These are phyloP conservation scores for Solanum habrochaites DNA, from an alignment of 257 asterid species.

Conservation along the genomic window DNA sequence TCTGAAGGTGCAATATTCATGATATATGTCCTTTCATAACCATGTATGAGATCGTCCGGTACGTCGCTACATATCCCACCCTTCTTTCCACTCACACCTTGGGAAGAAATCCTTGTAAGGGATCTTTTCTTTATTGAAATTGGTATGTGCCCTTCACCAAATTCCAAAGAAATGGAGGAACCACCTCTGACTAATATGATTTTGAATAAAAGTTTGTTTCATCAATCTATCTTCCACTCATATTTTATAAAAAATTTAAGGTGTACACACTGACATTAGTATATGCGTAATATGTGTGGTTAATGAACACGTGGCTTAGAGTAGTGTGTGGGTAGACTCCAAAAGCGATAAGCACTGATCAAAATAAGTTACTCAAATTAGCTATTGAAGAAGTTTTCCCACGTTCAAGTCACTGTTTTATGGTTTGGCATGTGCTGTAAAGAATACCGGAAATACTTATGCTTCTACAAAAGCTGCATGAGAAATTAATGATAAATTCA, in stretches of 20 bases:
- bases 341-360: no score
- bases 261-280: background rate
- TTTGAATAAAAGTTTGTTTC: background rate
- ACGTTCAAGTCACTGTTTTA: no score
- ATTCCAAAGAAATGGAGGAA: slow-evolving; percentile 19
- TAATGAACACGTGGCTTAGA: no score
- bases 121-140: slow-evolving; percentile 46
- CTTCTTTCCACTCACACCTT: no score
- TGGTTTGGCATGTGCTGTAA: no score
- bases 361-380: no score
- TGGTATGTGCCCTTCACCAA: slow-evolving; percentile 52
- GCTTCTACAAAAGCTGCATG: no score
- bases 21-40: slow-evolving; percentile 1
- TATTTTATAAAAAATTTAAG: background rate
- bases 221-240: background rate
- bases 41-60: background rate
- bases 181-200: background rate
- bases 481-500: no score
- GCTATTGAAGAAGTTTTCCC: no score
- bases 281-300: background rate
- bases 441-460: no score
- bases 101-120: slow-evolving; percentile 32
- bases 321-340: no score
- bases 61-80: no score
- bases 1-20: background rate